Percentiles rank a stretch among this genome's conserved stretches.
Conservation (phyloP, 2,329 filamentous ascomycete genomes). For the Calycina herbarum region DNA sequence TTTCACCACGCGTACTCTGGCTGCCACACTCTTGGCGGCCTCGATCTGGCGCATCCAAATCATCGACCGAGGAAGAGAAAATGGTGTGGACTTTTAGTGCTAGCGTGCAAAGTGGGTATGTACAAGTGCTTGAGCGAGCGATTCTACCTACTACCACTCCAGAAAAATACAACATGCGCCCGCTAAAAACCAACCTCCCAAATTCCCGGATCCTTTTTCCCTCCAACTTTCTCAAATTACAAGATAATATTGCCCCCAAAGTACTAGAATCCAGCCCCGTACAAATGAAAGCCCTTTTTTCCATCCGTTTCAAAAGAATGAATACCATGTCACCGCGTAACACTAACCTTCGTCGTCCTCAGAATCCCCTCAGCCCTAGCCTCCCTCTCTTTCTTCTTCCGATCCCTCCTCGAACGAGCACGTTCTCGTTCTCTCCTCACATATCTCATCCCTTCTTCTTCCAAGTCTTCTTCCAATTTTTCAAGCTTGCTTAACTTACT, state of each 20-base stretch:
- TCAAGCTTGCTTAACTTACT: slow-evolving; percentile 8
- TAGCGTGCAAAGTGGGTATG: neutral
- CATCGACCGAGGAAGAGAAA: neutral
- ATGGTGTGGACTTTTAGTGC: neutral
- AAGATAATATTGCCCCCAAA: neutral
- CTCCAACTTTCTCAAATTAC: neutral
- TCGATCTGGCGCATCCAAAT: neutral
- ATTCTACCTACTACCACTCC: neutral
- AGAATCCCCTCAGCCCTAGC: slow-evolving; percentile 17
- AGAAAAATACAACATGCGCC: slow-evolving; percentile 1
- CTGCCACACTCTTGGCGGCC: too few species aligned
- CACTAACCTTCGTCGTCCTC: slow-evolving; percentile 25
- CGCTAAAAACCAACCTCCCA: neutral
- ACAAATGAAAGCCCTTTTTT: neutral
- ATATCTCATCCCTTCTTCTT: slow-evolving; percentile 5
- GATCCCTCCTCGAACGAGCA: slow-evolving; percentile 6
- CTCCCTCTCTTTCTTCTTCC: slow-evolving; percentile 11
- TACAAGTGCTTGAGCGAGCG: neutral
- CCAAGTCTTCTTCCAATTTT: slow-evolving; percentile 8
- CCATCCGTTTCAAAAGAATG: neutral
- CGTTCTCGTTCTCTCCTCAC: slow-evolving; percentile 17
- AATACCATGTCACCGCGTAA: slow-evolving; percentile 16
- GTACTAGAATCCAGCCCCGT: neutral
- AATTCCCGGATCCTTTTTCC: neutral
- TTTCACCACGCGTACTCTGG: neutral